Evolutionary conservation across 371 early-diverging fungal genomes (phyloP), one percentile per base, ranked within the genome.

Genomic region (Mucor mucedo): DNA sequence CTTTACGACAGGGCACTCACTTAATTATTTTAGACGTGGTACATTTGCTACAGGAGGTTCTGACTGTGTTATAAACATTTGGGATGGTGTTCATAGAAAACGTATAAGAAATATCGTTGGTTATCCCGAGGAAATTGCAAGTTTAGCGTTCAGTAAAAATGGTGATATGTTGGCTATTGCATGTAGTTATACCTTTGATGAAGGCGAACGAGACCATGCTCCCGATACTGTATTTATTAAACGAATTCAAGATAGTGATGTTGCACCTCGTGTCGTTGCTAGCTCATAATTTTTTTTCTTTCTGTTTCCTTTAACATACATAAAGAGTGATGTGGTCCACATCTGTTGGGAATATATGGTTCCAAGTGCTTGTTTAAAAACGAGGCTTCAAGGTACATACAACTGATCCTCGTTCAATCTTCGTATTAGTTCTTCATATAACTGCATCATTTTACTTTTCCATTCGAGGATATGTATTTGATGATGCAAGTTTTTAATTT

Each of bases 31-130:
- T 73, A 92, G 89, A 32, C 83, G 89, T 68, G 94, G 94, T 65
- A 97, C 97, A 16, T 96, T 98, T 86, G 95, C 91, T 8, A 90
- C 97, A 10, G 98, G 98, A 40, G 98, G 98, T 30, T 89, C 91
- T 1, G 98, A 98, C 73, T 93, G 95, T n/a, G 86, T 88, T 21
- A 95, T 97, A 35, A 89, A 84, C 70, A 78, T 95, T 33, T 98
- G 98, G 98, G 96, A 98, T 69, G 92, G 93, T 32, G 84, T 84
- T 57, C 87, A 94, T 80, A 91, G 91, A 75, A 96, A 96, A 78
- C 86, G 97, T 9, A 62, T 96, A 56, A 84, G 87, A 64, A 89
- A 90, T 55, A 95, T 86, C 68, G 86, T 89, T 29, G 80, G 84
- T 13, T 97, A 91, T 71, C 91, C 94, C 4, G 89, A 95, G n/a